Evolutionary conservation across 345 rosid genomes (phyloP).

Genomic region (Brassica carinata): DNA sequence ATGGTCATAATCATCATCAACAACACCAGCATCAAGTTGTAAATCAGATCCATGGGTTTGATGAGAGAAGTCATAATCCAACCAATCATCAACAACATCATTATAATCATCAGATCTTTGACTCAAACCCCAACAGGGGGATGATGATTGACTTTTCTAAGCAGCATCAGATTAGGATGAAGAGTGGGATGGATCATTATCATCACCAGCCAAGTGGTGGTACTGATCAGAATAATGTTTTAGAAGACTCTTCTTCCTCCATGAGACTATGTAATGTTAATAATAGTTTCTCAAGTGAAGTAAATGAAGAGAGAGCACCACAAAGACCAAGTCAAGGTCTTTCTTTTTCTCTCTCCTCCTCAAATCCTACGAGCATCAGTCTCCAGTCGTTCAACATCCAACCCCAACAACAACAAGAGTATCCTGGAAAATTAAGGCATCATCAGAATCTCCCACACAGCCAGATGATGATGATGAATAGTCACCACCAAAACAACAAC

Average conservation of each 20-base stretch:
- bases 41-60: conserved; percentile 68
- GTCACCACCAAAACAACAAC: conserved; percentile 23
- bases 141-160: conserved; percentile 85
- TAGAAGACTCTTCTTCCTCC: conserved; percentile 46
- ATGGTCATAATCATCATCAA: conserved; percentile 52
- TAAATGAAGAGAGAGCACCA: conserved; percentile 56
- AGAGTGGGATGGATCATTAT: conserved; percentile 44
- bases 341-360: conserved; percentile 88
- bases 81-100: conserved; percentile 28
- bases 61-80: conserved; percentile 44
- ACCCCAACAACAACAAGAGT: conserved; percentile 43
- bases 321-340: conserved; percentile 93
- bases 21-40: conserved; percentile 52
- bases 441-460: conserved; percentile 44
- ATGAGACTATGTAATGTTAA: conserved; percentile 54
- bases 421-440: conserved; percentile 49
- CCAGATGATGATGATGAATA: conserved; percentile 50
- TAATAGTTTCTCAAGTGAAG: conserved; percentile 62
- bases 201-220: conserved; percentile 51
- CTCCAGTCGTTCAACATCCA: conserved; percentile 78
- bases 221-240: conserved; percentile 50
- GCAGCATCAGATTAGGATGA: conserved; percentile 38
- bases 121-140: conserved; percentile 69
- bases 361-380: conserved; percentile 76
- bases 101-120: conserved; percentile 57